Percentiles rank a stretch among this genome's conserved stretches.
phyloP scores from a whole-genome alignment of 768 basidiomycete genomes.

The Kwoniella sp. region DNA sequence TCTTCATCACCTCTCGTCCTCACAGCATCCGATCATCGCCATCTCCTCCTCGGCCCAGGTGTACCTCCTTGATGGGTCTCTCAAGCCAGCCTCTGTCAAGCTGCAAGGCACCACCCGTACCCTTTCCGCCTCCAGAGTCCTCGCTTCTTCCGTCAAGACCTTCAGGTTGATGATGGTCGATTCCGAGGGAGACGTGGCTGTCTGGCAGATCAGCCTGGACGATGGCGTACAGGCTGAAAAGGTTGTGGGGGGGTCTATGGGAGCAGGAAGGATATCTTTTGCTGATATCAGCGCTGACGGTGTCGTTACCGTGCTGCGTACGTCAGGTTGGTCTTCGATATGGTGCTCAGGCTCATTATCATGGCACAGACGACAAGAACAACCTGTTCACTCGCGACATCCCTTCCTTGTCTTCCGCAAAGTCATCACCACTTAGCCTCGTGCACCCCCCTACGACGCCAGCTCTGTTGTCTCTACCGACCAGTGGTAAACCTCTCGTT shows the following conservation, averaged over 20 bases:
- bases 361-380: slow-evolving; percentile 1
- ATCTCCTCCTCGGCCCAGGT: slow-evolving; percentile 3
- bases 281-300: slow-evolving; percentile 29
- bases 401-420: neutral
- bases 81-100: neutral
- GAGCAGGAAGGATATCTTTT: slow-evolving; percentile 3
- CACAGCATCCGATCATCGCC: slow-evolving; percentile 11
- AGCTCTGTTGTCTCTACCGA: slow-evolving; percentile 7
- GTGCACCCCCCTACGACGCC: slow-evolving; percentile 13
- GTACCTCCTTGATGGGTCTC: slow-evolving; percentile 3
- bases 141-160: slow-evolving; percentile 2
- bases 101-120: too few relatives aligned
- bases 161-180: slow-evolving; percentile 20
- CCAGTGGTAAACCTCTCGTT: slow-evolving; percentile 11
- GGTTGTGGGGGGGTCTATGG: slow-evolving; percentile 12
- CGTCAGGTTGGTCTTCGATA: neutral
- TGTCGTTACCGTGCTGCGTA: slow-evolving; percentile 29
- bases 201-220: slow-evolving; percentile 1
- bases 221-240: slow-evolving; percentile 5
- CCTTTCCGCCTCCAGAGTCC: slow-evolving; percentile 11
- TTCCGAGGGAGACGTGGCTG: slow-evolving; percentile 6
- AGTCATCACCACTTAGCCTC: slow-evolving; percentile 13
- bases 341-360: neutral
- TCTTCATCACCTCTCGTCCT: slow-evolving; percentile 19
- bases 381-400: slow-evolving; percentile 8